Conservation (phyloP, 306 rosid species). For the Morella rubra region DNA sequence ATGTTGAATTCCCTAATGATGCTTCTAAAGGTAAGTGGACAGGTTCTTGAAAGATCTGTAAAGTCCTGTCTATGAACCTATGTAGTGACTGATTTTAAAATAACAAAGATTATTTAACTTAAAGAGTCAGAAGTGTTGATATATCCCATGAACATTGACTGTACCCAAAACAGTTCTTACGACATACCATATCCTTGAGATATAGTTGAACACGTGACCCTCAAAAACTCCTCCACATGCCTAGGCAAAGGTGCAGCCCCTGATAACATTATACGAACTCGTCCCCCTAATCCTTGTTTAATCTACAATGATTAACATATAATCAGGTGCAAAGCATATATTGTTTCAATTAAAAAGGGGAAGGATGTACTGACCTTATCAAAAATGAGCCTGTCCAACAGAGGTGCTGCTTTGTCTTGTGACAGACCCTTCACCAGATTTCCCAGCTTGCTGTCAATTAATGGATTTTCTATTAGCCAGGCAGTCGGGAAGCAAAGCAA, state of each 20-base stretch:
- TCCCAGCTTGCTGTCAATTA: conserved; percentile 58
- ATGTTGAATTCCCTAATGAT: not conserved
- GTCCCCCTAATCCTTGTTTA: conserved; percentile 78
- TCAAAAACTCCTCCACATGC: conserved; percentile 83
- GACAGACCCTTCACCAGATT: conserved; percentile 74
- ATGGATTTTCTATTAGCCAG: conserved; percentile 32
- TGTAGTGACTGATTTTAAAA: too few relatives aligned
- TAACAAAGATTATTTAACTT: too few relatives aligned
- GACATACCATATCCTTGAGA: conserved; percentile 87
- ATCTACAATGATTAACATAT: conserved; percentile 39
- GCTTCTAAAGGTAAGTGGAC: too few relatives aligned
- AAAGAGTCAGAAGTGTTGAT: too few relatives aligned
- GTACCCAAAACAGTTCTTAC: not conserved
- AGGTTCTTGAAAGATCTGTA: too few relatives aligned
- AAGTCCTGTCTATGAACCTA: too few relatives aligned
- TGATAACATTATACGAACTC: conserved; percentile 65
- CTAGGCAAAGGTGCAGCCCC: conserved; percentile 90
- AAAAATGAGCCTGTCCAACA: conserved; percentile 79
- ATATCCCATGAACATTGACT: too few relatives aligned
- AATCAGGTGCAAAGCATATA: conserved; percentile 4
- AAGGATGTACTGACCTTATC: conserved; percentile 50
- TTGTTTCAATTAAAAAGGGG: conserved; percentile 9
- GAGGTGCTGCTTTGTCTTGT: conserved; percentile 79
- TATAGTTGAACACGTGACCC: conserved; percentile 69
- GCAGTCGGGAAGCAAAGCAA: conserved; percentile 19